Evolutionary conservation across 768 basidiomycete species (phyloP).

Genomic region (Cystobasidium tubakii): DNA sequence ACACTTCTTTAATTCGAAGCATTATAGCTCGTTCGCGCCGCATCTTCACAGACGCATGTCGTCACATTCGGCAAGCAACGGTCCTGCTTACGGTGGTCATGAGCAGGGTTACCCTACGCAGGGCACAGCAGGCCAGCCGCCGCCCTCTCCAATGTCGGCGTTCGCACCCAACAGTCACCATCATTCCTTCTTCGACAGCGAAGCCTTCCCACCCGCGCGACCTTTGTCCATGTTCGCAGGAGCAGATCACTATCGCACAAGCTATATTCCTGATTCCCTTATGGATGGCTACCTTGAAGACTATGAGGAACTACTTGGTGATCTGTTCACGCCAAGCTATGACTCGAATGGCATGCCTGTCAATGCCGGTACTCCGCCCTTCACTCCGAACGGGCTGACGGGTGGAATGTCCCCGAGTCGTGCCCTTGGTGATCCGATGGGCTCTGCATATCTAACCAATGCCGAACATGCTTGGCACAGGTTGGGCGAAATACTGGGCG

Average conservation of each 20-base stretch:
- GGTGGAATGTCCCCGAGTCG: constrained; percentile 43
- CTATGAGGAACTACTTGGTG: constrained; percentile 92
- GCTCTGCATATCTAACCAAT: constrained; percentile 10
- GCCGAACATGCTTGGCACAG: constrained; percentile 66
- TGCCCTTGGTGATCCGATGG: constrained; percentile 41
- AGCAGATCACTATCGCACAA: constrained; percentile 56
- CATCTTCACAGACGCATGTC: constrained; percentile 68
- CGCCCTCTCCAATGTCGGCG: constrained; percentile 43
- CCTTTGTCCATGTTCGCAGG: constrained; percentile 38
- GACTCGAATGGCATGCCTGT: constrained; percentile 43
- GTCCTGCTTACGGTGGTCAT: constrained; percentile 52
- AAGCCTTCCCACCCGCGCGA: constrained; percentile 90
- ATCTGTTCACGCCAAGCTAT: constrained; percentile 57
- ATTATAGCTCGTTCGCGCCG: constrained; percentile 62
- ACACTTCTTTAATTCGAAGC: constrained; percentile 90
- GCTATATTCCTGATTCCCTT: constrained; percentile 79
- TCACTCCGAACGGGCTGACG: constrained; percentile 48
- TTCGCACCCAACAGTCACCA: constrained; percentile 1
- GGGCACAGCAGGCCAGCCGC: constrained; percentile 43
- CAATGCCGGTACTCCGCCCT: constrained; percentile 44
- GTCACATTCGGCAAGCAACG: constrained; percentile 66
- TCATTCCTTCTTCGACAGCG: constrained; percentile 56
- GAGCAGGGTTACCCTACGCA: constrained; percentile 38
- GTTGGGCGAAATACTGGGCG: constrained; percentile 66
- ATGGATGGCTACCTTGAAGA: constrained; percentile 86